A percentile compares a stretch with the other conserved stretches of the same genome.
phyloP scores from a whole-genome alignment of 768 basidiomycete species.

The Tylopilus plumbeoviolaceoides region DNA sequence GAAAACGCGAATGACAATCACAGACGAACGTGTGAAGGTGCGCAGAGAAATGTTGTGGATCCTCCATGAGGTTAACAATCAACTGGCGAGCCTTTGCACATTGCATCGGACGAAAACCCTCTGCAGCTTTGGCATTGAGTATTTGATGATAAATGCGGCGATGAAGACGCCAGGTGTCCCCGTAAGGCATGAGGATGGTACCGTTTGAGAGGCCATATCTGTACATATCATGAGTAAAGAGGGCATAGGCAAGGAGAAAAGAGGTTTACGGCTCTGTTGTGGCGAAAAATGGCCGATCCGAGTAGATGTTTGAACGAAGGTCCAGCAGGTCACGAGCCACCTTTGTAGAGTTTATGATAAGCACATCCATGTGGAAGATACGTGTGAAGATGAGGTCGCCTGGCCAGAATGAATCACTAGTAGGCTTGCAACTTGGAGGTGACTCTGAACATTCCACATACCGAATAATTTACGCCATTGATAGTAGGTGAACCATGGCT shows the following conservation, averaged over 20 bases:
- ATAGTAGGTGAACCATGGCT: slow-evolving; percentile 33
- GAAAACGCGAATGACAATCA: not conserved
- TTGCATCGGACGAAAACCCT: slow-evolving; percentile 33
- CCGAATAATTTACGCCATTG: slow-evolving; percentile 29
- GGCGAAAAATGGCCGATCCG: slow-evolving; percentile 30
- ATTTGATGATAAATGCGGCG: slow-evolving; percentile 33
- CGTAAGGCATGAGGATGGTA: slow-evolving; percentile 34
- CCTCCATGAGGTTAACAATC: slow-evolving; percentile 29
- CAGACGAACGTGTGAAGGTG: slow-evolving; percentile 27
- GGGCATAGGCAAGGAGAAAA: not conserved
- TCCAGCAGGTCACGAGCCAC: slow-evolving; percentile 28
- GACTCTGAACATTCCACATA: slow-evolving; percentile 1
- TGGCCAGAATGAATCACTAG: slow-evolving; percentile 7
- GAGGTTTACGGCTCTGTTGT: slow-evolving; percentile 19
- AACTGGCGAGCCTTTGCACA: slow-evolving; percentile 29
- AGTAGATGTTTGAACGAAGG: slow-evolving; percentile 29
- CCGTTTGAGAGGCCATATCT: slow-evolving; percentile 35
- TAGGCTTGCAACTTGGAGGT: not conserved
- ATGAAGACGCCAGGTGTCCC: slow-evolving; percentile 37
- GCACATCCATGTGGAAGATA: slow-evolving; percentile 20
- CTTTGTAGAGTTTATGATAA: slow-evolving; percentile 28
- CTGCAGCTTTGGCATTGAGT: slow-evolving; percentile 26
- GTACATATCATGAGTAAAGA: not conserved
- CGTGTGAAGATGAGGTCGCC: slow-evolving; percentile 22
- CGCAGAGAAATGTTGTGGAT: slow-evolving; percentile 21